Conservation (phyloP, 768 basidiomycete species). For the Russula earlei region DNA sequence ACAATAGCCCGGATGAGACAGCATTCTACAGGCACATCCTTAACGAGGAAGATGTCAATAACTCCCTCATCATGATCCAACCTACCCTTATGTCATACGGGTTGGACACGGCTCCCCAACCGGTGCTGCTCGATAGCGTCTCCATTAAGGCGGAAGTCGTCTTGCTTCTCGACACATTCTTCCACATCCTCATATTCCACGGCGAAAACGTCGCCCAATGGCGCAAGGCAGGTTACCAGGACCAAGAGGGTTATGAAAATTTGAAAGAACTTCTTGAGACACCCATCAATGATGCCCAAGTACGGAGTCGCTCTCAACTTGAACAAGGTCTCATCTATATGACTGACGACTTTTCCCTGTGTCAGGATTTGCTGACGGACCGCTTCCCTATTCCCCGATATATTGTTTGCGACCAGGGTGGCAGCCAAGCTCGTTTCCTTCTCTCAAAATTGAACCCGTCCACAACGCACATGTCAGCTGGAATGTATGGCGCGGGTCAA, state of each 20-base stretch:
- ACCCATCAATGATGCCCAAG: slow-evolving; percentile 85
- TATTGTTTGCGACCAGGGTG: slow-evolving; percentile 95
- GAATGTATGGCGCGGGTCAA: slow-evolving; percentile 77
- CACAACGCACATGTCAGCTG: slow-evolving; percentile 91
- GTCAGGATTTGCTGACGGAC: slow-evolving; percentile 85
- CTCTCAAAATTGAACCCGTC: slow-evolving; percentile 94
- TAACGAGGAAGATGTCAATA: slow-evolving; percentile 97
- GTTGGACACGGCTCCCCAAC: slow-evolving; percentile 84
- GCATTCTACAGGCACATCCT: slow-evolving; percentile 97
- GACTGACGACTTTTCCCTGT: not conserved
- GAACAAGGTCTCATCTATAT: not conserved
- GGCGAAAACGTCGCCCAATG: slow-evolving; percentile 95
- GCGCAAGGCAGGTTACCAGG: slow-evolving; percentile 97
- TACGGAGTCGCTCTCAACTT: slow-evolving; percentile 24
- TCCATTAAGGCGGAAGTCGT: slow-evolving; percentile 97
- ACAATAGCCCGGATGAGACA: slow-evolving; percentile 99
- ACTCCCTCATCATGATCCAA: slow-evolving; percentile 99
- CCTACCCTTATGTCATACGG: slow-evolving; percentile 98
- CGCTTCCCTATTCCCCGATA: slow-evolving; percentile 97
- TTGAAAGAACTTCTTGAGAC: slow-evolving; percentile 87
- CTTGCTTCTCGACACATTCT: slow-evolving; percentile 95
- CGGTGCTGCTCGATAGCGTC: slow-evolving; percentile 92
- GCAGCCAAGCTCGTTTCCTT: slow-evolving; percentile 96
- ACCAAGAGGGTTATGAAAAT: slow-evolving; percentile 98
- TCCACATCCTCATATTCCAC: slow-evolving; percentile 99